Conservation (phyloP, 148 eudicot genomes). For the Rhododendron henanense region DNA sequence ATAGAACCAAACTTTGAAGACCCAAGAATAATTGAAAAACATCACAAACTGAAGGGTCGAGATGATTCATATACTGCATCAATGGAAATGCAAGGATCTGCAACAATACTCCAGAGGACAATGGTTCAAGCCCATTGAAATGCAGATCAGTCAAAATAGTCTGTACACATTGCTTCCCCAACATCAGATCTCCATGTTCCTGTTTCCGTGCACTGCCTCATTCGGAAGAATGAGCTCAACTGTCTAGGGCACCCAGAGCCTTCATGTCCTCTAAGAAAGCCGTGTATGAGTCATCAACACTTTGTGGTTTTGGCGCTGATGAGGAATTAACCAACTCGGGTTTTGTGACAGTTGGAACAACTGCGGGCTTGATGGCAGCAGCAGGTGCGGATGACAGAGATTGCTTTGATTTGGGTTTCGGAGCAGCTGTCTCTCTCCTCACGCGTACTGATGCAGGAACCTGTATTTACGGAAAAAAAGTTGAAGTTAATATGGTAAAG, state of each 20-base stretch:
- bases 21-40: background rate
- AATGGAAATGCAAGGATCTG: background rate
- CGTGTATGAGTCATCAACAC: conserved; percentile 85
- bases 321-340: conserved; percentile 37
- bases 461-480: conserved; percentile 25
- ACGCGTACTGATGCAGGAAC: conserved; percentile 99
- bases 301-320: conserved; percentile 57
- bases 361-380: conserved; percentile 26
- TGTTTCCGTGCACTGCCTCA: background rate
- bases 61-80: background rate
- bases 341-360: conserved; percentile 40
- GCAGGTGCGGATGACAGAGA: conserved; percentile 30
- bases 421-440: conserved; percentile 75
- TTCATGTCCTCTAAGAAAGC: conserved; percentile 99
- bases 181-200: background rate
- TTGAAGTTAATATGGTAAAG: background rate
- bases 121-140: background rate
- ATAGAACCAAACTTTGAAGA: background rate
- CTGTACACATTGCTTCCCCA: background rate
- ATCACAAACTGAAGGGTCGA: background rate
- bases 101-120: background rate
- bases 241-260: conserved; percentile 91
- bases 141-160: background rate
- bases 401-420: conserved; percentile 78
- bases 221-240: conserved; percentile 31